Percentiles rank a stretch among this genome's conserved stretches.
Evolutionary conservation across 345 rosid species (phyloP).

Genomic region (Lumnitzera racemosa): DNA sequence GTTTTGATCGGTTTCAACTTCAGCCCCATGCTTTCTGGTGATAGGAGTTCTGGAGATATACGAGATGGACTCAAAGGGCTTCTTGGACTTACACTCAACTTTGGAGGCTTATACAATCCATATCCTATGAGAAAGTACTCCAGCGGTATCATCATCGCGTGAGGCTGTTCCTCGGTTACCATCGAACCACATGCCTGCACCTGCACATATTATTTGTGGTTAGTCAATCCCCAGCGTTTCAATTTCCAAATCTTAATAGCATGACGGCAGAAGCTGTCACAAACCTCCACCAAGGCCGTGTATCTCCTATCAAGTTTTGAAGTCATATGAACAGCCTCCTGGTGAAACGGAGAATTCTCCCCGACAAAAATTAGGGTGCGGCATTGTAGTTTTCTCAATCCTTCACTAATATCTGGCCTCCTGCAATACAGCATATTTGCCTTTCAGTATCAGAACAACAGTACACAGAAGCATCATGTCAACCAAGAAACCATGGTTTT

Average conservation of each 20-base stretch:
- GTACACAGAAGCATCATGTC: background rate
- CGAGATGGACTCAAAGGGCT: constrained; percentile 76
- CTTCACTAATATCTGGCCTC: constrained; percentile 81
- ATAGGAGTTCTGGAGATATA: constrained; percentile 88
- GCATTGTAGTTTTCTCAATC: constrained; percentile 63
- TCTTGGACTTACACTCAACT: constrained; percentile 71
- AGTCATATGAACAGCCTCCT: constrained; percentile 78
- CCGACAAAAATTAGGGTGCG: constrained; percentile 85
- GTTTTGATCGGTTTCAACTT: constrained; percentile 95
- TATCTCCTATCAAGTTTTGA: constrained; percentile 73
- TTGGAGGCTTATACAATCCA: constrained; percentile 64
- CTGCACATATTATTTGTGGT: constrained; percentile 23
- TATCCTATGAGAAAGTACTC: constrained; percentile 87
- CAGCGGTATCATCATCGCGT: constrained; percentile 90
- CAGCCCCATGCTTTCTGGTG: constrained; percentile 98
- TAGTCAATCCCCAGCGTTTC: background rate
- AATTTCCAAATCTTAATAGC: background rate
- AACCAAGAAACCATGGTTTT: background rate
- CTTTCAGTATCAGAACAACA: background rate
- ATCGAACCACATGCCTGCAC: constrained; percentile 92
- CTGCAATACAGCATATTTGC: constrained; percentile 28
- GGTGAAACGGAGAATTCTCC: constrained; percentile 75
- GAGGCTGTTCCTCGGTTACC: constrained; percentile 97
- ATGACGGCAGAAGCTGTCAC: background rate
- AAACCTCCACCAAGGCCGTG: constrained; percentile 88